These are phyloP conservation scores for Chloranthus sessilifolius DNA, from an alignment of 164 flowering plant species.

Conservation along the genomic window DNA sequence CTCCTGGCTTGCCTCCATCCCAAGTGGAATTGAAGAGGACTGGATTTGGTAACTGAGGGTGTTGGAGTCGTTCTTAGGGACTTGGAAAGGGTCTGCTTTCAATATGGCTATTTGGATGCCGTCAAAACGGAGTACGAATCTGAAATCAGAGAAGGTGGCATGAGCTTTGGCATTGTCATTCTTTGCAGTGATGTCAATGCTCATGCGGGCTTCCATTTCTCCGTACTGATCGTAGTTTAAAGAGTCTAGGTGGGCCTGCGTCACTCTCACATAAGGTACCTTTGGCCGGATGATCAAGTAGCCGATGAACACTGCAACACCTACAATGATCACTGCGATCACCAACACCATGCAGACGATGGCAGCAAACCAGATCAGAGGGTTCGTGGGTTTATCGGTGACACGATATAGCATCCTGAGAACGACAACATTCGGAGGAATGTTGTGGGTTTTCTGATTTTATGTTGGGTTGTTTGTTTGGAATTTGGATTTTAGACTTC, in stretches of 20 bases:
- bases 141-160: conserved; percentile 47
- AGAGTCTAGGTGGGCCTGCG: conserved; percentile 41
- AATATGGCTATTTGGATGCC: conserved; percentile 42
- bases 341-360: conserved; percentile 53
- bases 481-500: too few relatives aligned
- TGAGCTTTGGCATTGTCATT: conserved; percentile 62
- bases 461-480: conserved; percentile 9
- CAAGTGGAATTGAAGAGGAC: conserved; percentile 46
- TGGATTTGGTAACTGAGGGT: conserved; percentile 29
- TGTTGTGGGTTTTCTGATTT: conserved; percentile 6
- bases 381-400: conserved; percentile 26
- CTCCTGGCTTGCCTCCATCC: conserved; percentile 19
- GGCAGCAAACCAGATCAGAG: conserved; percentile 52
- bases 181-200: conserved; percentile 39
- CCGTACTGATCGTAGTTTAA: conserved; percentile 35
- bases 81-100: conserved; percentile 39
- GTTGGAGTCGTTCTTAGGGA: conserved; percentile 35
- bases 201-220: conserved; percentile 32
- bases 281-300: conserved; percentile 58
- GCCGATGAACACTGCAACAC: conserved; percentile 52
- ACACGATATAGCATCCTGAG: conserved; percentile 10
- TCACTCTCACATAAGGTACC: conserved; percentile 46
- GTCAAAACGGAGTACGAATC: conserved; percentile 29
- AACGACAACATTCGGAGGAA: conserved; percentile 16
- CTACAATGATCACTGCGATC: conserved; percentile 49